Conservation (phyloP, 257 asterid species). For the Solanum ossicruentum region DNA sequence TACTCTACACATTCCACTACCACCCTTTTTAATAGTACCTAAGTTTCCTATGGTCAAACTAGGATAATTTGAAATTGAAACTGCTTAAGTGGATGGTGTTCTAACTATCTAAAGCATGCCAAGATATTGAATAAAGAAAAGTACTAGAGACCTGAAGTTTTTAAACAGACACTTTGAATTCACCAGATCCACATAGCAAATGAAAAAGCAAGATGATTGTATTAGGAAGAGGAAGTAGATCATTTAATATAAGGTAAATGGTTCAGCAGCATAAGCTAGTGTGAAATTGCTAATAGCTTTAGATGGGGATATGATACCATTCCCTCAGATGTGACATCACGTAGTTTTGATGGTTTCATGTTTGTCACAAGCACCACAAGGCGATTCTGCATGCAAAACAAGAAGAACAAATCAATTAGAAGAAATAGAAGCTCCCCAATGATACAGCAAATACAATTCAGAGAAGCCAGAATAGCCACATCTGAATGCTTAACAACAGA, state of each 20-base stretch:
- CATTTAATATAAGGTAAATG: background rate
- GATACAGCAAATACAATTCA: conserved; percentile 2
- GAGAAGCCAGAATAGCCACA: background rate
- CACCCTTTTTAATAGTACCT: background rate
- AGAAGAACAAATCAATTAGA: conserved; percentile 6
- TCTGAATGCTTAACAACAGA: background rate
- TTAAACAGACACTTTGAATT: background rate
- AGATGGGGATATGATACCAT: conserved; percentile 41
- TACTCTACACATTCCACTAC: background rate
- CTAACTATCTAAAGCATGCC: background rate
- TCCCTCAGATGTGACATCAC: conserved; percentile 95
- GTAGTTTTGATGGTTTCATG: conserved; percentile 84
- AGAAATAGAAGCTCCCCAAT: background rate
- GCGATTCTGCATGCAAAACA: conserved; percentile 44
- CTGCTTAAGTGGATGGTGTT: background rate
- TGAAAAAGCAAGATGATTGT: background rate
- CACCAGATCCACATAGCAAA: background rate
- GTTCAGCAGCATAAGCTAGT: background rate
- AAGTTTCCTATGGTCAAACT: background rate
- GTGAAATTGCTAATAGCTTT: background rate
- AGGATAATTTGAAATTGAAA: background rate
- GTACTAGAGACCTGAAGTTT: background rate
- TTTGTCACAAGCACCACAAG: conserved; percentile 79
- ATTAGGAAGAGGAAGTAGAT: background rate
- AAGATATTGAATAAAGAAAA: background rate